A percentile compares a stretch with the other conserved stretches of the same genome.
Conservation (phyloP, 2,329 filamentous ascomycete species). For the Diaporthe citrichinensis region DNA sequence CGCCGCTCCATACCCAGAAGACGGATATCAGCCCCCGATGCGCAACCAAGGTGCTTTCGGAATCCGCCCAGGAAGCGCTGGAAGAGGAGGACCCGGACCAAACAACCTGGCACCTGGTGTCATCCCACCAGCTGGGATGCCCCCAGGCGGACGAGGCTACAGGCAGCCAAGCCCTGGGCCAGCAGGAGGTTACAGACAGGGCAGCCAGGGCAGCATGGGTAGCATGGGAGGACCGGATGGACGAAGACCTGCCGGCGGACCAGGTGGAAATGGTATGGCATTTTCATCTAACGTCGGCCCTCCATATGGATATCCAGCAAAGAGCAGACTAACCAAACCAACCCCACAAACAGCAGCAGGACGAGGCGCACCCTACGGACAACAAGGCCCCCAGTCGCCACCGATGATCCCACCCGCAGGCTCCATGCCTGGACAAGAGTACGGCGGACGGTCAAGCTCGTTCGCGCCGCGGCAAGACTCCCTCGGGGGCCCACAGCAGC, state of each 20-base stretch:
- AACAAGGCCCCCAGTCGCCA: conserved; percentile 32
- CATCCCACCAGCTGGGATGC: conserved; percentile 35
- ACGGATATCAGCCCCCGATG: conserved; percentile 45
- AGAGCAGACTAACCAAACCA: conserved; percentile 57
- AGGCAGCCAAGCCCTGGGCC: conserved; percentile 57
- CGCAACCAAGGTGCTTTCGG: conserved; percentile 65
- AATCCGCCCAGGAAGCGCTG: conserved; percentile 61
- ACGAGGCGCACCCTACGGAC: conserved; percentile 42
- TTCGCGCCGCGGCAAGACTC: conserved; percentile 33
- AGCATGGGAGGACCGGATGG: background rate
- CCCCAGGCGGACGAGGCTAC: conserved; percentile 56
- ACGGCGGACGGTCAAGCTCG: conserved; percentile 30
- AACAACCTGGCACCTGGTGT: conserved; percentile 37
- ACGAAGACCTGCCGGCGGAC: conserved; percentile 34
- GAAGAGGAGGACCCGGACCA: conserved; percentile 44
- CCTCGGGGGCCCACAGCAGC: conserved; percentile 8
- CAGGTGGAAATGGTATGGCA: conserved; percentile 41
- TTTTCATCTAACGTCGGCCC: conserved; percentile 37
- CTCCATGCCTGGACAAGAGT: conserved; percentile 44
- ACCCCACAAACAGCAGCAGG: conserved; percentile 48
- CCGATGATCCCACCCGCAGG: conserved; percentile 45
- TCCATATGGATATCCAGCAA: conserved; percentile 51
- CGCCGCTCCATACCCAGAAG: conserved; percentile 67
- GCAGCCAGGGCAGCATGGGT: conserved; percentile 40
- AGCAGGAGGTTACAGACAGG: conserved; percentile 41